Conservation (phyloP, 2,329 filamentous ascomycete genomes). For the Aphanocladium album region DNA sequence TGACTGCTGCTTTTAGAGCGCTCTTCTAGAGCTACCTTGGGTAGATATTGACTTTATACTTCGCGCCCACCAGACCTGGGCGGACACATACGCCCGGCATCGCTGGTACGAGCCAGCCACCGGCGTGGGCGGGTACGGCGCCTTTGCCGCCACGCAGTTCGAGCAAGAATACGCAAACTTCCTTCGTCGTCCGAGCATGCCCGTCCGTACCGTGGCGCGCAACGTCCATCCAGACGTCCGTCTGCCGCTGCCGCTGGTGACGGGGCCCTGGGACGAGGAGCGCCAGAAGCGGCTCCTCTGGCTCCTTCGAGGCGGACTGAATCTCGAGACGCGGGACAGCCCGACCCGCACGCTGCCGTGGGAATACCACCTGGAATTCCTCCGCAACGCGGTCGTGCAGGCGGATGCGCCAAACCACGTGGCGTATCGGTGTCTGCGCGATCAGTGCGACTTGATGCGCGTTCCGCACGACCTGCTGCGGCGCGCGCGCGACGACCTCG, state of each 20-base stretch:
- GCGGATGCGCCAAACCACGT: constrained; percentile 24
- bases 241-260: constrained; percentile 37
- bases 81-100: constrained; percentile 31
- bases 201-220: not conserved
- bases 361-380: constrained; percentile 36
- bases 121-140: constrained; percentile 19
- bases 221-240: constrained; percentile 35
- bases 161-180: not conserved
- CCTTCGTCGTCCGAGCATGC: not conserved
- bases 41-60: constrained; percentile 40
- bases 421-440: constrained; percentile 27
- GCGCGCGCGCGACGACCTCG: constrained; percentile 21
- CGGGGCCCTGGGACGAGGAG: constrained; percentile 37
- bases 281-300: constrained; percentile 40
- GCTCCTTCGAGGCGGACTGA: constrained; percentile 37
- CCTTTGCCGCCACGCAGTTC: constrained; percentile 21
- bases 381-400: constrained; percentile 31
- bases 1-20: constrained; percentile 29
- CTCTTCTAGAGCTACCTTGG: constrained; percentile 41
- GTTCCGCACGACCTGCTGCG: constrained; percentile 27
- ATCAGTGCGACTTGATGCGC: constrained; percentile 22
- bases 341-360: constrained; percentile 25
- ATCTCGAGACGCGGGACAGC: constrained; percentile 23
- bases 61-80: constrained; percentile 44
- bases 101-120: constrained; percentile 27